A percentile compares a stretch with the other conserved stretches of the same genome.
Conservation (phyloP, 495 filamentous ascomycete genomes). For the Penicillium antarcticum region DNA sequence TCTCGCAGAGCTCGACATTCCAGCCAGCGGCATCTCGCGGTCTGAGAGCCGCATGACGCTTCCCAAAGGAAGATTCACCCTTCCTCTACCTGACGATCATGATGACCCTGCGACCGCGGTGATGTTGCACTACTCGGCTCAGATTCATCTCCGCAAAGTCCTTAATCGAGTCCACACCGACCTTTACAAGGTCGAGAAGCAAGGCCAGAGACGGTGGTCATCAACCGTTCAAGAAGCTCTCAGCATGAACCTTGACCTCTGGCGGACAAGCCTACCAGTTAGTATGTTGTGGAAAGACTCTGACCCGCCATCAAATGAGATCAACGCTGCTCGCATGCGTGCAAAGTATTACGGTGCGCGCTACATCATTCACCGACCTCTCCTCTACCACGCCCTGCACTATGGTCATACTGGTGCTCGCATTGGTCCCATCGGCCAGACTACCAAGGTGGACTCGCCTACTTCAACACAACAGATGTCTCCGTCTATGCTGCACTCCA, state of each 20-base stretch:
- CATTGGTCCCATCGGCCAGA: slow-evolving; percentile 12
- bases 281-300: slow-evolving; percentile 62
- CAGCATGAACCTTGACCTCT: slow-evolving; percentile 49
- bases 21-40: slow-evolving; percentile 73
- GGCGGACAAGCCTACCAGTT: slow-evolving; percentile 41
- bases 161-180: slow-evolving; percentile 80
- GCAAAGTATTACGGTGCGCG: slow-evolving; percentile 93
- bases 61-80: slow-evolving; percentile 46
- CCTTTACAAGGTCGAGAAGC: slow-evolving; percentile 64
- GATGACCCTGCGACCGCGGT: slow-evolving; percentile 40
- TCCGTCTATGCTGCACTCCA: slow-evolving; percentile 24
- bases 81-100: slow-evolving; percentile 32
- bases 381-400: slow-evolving; percentile 66
- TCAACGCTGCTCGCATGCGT: slow-evolving; percentile 79
- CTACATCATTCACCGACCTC: slow-evolving; percentile 85
- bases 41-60: slow-evolving; percentile 66
- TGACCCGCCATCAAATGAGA: slow-evolving; percentile 67
- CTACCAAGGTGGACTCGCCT: slow-evolving; percentile 29
- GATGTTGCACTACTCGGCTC: slow-evolving; percentile 79
- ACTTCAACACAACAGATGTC: slow-evolving; percentile 34
- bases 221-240: slow-evolving; percentile 36
- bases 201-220: slow-evolving; percentile 28
- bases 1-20: slow-evolving; percentile 80
- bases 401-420: slow-evolving; percentile 29
- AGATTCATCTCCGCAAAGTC: slow-evolving; percentile 80